Evolutionary conservation across 495 filamentous ascomycete genomes (phyloP).

Genomic region (Penicillium paxilli): DNA sequence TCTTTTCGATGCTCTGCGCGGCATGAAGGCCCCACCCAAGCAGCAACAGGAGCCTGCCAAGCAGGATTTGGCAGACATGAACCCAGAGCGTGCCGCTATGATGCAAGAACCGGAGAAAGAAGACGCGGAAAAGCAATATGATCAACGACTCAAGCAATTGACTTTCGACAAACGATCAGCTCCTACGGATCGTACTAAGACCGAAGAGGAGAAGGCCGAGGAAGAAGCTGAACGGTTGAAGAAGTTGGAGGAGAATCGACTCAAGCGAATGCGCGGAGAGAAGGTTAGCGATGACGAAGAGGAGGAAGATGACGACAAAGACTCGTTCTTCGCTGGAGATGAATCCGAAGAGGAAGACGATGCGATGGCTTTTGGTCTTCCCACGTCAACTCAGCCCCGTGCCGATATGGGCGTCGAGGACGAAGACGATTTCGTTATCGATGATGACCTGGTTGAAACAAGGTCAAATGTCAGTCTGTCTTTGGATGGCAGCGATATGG

Average conservation of each 20-base stretch:
- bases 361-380: slow-evolving; percentile 57
- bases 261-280: slow-evolving; percentile 48
- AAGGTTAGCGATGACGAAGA: slow-evolving; percentile 43
- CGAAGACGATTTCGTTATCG: slow-evolving; percentile 89
- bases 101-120: slow-evolving; percentile 62
- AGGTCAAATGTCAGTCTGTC: slow-evolving; percentile 54
- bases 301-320: slow-evolving; percentile 48
- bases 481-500: slow-evolving; percentile 52
- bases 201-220: slow-evolving; percentile 79
- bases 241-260: slow-evolving; percentile 74
- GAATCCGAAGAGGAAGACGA: slow-evolving; percentile 46
- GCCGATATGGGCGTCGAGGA: slow-evolving; percentile 66
- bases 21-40: slow-evolving; percentile 42
- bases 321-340: slow-evolving; percentile 41
- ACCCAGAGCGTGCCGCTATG: slow-evolving; percentile 58
- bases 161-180: slow-evolving; percentile 77
- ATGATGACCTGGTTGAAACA: slow-evolving; percentile 74
- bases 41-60: slow-evolving; percentile 40
- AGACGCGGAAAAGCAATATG: slow-evolving; percentile 77
- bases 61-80: slow-evolving; percentile 51
- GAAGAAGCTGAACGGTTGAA: slow-evolving; percentile 74
- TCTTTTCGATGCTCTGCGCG: slow-evolving; percentile 69
- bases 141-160: slow-evolving; percentile 76
- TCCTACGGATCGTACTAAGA: slow-evolving; percentile 86
- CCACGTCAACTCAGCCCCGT: slow-evolving; percentile 30